Percentiles rank a stretch among this genome's conserved stretches.
phyloP scores from a whole-genome alignment of 441 rosid genomes.

The Flueggea neowawraea region DNA sequence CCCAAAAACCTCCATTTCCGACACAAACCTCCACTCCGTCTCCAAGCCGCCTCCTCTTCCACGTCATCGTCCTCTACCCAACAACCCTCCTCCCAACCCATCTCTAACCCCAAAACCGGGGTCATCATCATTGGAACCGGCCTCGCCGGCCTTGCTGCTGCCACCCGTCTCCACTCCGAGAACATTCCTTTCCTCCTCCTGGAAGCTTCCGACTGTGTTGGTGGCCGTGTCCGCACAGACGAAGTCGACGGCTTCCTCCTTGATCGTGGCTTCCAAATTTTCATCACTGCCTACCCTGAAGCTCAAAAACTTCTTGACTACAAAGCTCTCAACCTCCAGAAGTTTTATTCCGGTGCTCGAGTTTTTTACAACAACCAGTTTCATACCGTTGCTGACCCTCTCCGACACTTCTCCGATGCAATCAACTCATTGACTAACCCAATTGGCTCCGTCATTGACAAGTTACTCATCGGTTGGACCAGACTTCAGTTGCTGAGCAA shows the following conservation, averaged over 20 bases:
- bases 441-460: constrained; percentile 72
- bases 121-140: constrained; percentile 82
- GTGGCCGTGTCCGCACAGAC: constrained; percentile 86
- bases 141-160: constrained; percentile 89
- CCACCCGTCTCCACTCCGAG: constrained; percentile 52
- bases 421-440: constrained; percentile 63
- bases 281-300: constrained; percentile 91
- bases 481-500: constrained; percentile 49
- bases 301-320: constrained; percentile 73
- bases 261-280: constrained; percentile 94
- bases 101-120: constrained; percentile 19
- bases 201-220: constrained; percentile 82
- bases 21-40: constrained; percentile 15
- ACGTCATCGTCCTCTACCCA: background rate
- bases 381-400: constrained; percentile 85
- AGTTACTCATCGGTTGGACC: constrained; percentile 64
- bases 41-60: constrained; percentile 11
- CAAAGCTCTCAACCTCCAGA: constrained; percentile 41
- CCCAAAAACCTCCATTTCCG: constrained; percentile 6
- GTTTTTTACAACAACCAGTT: constrained; percentile 57
- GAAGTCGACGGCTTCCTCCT: constrained; percentile 69
- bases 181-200: constrained; percentile 64
- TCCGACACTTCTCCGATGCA: constrained; percentile 71
- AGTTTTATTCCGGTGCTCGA: constrained; percentile 78
- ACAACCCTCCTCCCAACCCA: constrained; percentile 15